Evolutionary conservation across 805 yeast species (phyloP).

Genomic region (Cyberlindnera mississippiensis): DNA sequence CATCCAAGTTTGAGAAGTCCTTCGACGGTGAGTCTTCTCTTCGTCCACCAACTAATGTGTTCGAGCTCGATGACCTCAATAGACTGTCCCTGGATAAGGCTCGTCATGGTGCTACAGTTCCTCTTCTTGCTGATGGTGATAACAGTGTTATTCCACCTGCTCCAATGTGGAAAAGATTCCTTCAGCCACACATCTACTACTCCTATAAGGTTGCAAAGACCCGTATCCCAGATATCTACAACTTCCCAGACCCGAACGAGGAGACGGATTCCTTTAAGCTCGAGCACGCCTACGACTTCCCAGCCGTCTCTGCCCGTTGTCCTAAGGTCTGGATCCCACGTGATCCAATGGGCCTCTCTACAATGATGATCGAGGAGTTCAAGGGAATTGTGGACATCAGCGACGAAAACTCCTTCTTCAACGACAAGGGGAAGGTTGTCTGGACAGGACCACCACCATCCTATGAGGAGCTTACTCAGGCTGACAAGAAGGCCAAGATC

Average conservation of each 20-base stretch:
- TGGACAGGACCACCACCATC: conserved; percentile 53
- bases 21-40: conserved; percentile 7
- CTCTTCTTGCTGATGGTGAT: conserved; percentile 67
- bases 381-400: conserved; percentile 53
- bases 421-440: conserved; percentile 43
- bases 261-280: conserved; percentile 32
- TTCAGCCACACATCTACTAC: conserved; percentile 52
- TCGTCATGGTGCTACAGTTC: conserved; percentile 36
- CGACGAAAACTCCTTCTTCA: conserved; percentile 64
- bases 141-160: conserved; percentile 30
- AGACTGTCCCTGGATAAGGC: conserved; percentile 19
- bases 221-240: conserved; percentile 56
- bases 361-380: conserved; percentile 52
- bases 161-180: conserved; percentile 44
- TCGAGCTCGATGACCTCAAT: conserved; percentile 26
- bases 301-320: conserved; percentile 62
- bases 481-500: not conserved
- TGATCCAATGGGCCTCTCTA: conserved; percentile 82
- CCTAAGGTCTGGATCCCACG: conserved; percentile 91
- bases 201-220: conserved; percentile 45
- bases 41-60: conserved; percentile 22
- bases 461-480: conserved; percentile 18
- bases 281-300: conserved; percentile 70
- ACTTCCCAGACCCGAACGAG: conserved; percentile 44
- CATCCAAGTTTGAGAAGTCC: conserved; percentile 4